These are phyloP conservation scores for Cladobotryum protrusum DNA, from an alignment of 2,329 filamentous ascomycete genomes.

Conservation along the genomic window DNA sequence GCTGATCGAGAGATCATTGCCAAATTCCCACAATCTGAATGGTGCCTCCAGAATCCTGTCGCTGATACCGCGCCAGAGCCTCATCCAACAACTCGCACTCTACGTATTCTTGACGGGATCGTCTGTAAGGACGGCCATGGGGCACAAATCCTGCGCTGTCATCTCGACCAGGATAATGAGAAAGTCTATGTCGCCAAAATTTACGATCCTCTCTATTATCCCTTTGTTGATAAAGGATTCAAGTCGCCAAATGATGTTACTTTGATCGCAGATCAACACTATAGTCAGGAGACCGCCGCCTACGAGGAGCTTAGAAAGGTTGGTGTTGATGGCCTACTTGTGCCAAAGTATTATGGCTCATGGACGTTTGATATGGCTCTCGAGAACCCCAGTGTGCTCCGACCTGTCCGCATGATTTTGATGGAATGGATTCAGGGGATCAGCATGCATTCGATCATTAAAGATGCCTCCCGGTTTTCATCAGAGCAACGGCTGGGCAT, in stretches of 20 bases:
- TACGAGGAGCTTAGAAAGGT: slow-evolving; percentile 7
- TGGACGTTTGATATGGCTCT: slow-evolving; percentile 5
- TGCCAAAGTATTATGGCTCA: slow-evolving; percentile 5
- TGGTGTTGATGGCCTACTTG: neutral
- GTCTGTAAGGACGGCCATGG: slow-evolving; percentile 5
- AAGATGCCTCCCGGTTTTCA: neutral
- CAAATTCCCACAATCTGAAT: neutral
- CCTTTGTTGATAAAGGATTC: too few species aligned
- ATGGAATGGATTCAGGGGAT: slow-evolving; percentile 9
- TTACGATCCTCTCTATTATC: slow-evolving; percentile 11
- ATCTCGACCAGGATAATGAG: neutral
- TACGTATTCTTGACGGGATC: neutral
- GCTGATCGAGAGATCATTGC: neutral
- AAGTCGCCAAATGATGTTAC: neutral
- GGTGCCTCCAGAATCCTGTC: slow-evolving; percentile 1
- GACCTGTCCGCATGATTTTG: slow-evolving; percentile 6
- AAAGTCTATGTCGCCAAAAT: slow-evolving; percentile 9
- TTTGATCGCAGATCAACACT: neutral
- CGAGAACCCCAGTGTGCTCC: neutral
- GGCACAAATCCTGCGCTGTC: slow-evolving; percentile 9
- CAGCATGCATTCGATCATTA: slow-evolving; percentile 3
- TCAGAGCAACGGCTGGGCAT: slow-evolving; percentile 7
- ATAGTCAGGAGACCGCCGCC: slow-evolving; percentile 4
- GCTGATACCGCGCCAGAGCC: neutral
- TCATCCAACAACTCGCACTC: neutral